Percentiles rank a stretch among this genome's conserved stretches.
Evolutionary conservation across 176 grass and related monocot species (phyloP).

Genomic region (Cenchrus fungigraminus): DNA sequence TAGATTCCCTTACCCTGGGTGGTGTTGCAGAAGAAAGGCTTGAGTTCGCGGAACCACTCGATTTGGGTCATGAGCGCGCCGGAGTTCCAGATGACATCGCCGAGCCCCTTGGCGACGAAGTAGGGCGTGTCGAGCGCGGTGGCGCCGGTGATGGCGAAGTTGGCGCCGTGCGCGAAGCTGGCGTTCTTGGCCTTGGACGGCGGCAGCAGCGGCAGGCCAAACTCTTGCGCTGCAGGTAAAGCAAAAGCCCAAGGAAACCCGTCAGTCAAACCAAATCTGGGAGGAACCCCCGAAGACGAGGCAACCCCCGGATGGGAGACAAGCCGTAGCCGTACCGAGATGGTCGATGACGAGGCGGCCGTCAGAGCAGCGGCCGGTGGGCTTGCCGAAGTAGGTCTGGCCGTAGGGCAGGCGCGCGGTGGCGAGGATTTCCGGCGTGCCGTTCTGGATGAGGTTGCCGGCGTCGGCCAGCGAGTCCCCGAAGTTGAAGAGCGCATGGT

Average conservation of each 20-base stretch:
- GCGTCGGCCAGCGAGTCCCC: constrained; percentile 85
- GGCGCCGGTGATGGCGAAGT: constrained; percentile 92
- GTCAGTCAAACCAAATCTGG: constrained; percentile 36
- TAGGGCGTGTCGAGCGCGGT: constrained; percentile 82
- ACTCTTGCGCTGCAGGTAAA: constrained; percentile 64
- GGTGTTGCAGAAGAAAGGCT: constrained; percentile 76
- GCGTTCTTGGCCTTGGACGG: constrained; percentile 69
- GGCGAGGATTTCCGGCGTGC: constrained; percentile 53
- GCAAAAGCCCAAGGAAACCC: constrained; percentile 7
- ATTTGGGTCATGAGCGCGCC: constrained; percentile 82
- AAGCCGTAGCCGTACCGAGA: constrained; percentile 38
- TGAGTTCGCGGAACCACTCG: constrained; percentile 88
- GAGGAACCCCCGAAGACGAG: neutral
- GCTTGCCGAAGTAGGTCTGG: constrained; percentile 70
- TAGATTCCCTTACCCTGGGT: constrained; percentile 51
- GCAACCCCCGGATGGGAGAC: neutral
- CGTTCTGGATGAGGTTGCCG: constrained; percentile 73
- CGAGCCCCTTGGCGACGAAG: constrained; percentile 69
- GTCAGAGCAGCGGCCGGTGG: constrained; percentile 87
- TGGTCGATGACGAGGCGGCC: constrained; percentile 88
- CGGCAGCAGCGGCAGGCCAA: constrained; percentile 71
- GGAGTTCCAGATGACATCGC: constrained; percentile 70
- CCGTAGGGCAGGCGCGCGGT: constrained; percentile 72
- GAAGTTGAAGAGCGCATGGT: constrained; percentile 83
- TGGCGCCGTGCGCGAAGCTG: constrained; percentile 70